Evolutionary conservation across 345 rosid genomes (phyloP), one percentile per base, ranked within the genome.

Genomic region (Lumnitzera littorea): DNA sequence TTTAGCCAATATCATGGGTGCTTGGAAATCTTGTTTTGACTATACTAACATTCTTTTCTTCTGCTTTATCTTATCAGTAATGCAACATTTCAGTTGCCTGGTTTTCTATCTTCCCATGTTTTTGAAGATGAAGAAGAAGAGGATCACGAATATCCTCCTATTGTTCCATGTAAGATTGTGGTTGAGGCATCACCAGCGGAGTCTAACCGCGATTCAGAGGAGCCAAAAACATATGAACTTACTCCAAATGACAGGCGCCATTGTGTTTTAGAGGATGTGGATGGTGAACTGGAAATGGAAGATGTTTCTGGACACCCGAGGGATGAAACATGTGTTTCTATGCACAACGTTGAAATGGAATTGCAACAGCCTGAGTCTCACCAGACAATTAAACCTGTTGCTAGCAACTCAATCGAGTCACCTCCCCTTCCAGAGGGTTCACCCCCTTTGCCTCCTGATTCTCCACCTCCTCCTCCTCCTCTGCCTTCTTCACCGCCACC

Each of bases 261-360:
- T 53, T 71, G 84, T 70, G 81, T 84, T 58, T 78, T 94, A 63
- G 89, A 85, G 74, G 95, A 91, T 58, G 87, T 81, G 48, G 91
- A 84, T 67, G 91, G 82, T 64, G 99, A 83, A 71, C 86, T 88
- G 62, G 97, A 85, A 77, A 84, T 86, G 95, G 96, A 90, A 74
- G 95, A 84, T 74, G 89, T 74, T 58, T 88, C 91, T 62, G 87
- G 79, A 64, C 82, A 78, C 63, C 83, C 70, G 11, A 87, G 76
- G 80, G 89, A 76, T 55, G 94, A 74, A 64, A 72, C 65, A 50
- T 66, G 75, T n/a, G 66, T 50, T 25, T 24, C 50, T 25, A 59
- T 24, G 13, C 63, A 50, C 57, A 60, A 56, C 71, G 60, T 65
- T 57, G 87, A 70, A 61, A 73, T 25, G 53, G 85, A 68, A 62